Evolutionary conservation across 192 early-diverging fungal genomes (phyloP).

Genomic region (Gryganskiella cystojenkinii): DNA sequence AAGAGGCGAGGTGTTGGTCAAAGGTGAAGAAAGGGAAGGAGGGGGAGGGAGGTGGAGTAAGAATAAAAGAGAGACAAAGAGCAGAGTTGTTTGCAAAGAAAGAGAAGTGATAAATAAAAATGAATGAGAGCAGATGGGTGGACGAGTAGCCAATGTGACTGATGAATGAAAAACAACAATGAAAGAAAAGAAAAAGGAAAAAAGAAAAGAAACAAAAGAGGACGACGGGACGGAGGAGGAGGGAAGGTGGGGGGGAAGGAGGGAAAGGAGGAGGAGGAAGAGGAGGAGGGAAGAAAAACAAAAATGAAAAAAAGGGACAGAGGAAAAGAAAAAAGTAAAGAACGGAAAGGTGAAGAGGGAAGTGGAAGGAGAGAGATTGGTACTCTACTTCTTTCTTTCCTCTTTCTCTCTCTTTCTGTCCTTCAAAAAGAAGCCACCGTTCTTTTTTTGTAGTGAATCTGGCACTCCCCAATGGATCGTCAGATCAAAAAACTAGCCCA

Average conservation of each 20-base stretch:
- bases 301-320: background rate
- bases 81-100: background rate
- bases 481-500: too few species aligned
- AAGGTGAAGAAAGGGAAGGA: background rate
- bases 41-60: background rate
- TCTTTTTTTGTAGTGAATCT: too few species aligned
- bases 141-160: too few species aligned
- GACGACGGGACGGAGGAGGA: background rate
- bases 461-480: too few species aligned
- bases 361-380: background rate
- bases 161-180: too few species aligned
- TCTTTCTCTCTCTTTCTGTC: background rate
- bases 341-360: background rate
- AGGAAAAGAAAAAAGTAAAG: background rate
- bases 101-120: background rate
- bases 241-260: background rate
- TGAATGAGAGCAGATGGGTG: background rate
- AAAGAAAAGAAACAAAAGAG: background rate
- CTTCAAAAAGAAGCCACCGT: too few species aligned
- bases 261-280: background rate
- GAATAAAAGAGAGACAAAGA: constrained; percentile 3
- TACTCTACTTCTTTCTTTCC: constrained; percentile 11
- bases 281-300: background rate
- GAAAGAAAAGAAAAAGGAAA: background rate
- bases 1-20: background rate